These are phyloP conservation scores for Colletotrichum siamense DNA, from an alignment of 2,329 filamentous ascomycete genomes.

Conservation along the genomic window DNA sequence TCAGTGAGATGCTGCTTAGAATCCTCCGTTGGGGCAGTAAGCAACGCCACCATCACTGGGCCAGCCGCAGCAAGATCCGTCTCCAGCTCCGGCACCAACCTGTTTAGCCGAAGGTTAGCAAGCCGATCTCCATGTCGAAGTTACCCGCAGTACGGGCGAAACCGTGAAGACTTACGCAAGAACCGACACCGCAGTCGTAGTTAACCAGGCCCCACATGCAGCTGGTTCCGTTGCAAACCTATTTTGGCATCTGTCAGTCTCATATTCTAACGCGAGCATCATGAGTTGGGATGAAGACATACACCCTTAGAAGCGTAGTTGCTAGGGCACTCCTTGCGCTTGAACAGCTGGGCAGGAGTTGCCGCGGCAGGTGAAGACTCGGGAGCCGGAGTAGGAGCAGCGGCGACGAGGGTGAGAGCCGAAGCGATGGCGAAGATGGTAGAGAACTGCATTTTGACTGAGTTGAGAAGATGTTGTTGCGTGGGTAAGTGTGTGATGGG, in stretches of 20 bases:
- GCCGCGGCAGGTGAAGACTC: not conserved
- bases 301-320: not conserved
- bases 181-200: not conserved
- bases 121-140: fast-evolving
- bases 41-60: not conserved
- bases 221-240: not conserved
- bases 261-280: not conserved
- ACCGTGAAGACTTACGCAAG: not conserved
- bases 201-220: not conserved
- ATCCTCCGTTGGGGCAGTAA: not conserved
- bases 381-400: not conserved
- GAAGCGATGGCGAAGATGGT: not conserved
- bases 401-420: not conserved
- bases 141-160: not conserved
- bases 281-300: not conserved
- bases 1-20: not conserved
- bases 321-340: not conserved
- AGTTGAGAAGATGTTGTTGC: fast-evolving
- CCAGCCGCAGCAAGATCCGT: not conserved
- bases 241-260: not conserved
- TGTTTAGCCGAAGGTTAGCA: not conserved
- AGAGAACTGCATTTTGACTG: not conserved
- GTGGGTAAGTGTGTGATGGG: not conserved
- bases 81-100: not conserved
- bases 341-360: not conserved